A percentile compares a stretch with the other conserved stretches of the same genome.
phyloP scores from a whole-genome alignment of 805 yeast species.

The Wickerhamomyces bovis region DNA sequence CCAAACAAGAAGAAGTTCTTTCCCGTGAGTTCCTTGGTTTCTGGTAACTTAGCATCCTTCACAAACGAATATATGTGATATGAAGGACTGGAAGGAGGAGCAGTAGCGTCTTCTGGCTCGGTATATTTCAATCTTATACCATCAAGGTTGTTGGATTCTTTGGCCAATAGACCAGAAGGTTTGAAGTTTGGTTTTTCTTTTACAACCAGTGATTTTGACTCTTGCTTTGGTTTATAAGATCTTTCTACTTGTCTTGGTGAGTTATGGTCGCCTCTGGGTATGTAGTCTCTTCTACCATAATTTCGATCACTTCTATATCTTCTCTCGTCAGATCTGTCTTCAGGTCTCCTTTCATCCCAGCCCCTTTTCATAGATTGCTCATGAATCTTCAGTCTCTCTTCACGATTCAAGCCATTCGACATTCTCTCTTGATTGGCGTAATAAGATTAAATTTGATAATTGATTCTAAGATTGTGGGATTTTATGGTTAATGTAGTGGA shows the following conservation, averaged over 20 bases:
- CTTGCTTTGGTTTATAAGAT: not conserved
- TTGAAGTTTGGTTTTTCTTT: constrained; percentile 30
- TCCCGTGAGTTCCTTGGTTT: constrained; percentile 20
- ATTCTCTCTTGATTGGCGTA: too few relatives aligned
- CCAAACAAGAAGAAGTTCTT: constrained; percentile 32
- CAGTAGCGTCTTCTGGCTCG: constrained; percentile 29
- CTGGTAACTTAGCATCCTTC: constrained; percentile 21
- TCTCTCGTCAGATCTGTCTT: not conserved
- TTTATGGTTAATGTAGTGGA: too few relatives aligned
- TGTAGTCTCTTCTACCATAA: not conserved
- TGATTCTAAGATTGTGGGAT: too few relatives aligned
- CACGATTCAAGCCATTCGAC: not conserved
- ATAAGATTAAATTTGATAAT: too few relatives aligned
- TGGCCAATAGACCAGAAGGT: constrained; percentile 37
- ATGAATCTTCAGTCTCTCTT: not conserved
- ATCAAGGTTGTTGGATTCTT: constrained; percentile 30
- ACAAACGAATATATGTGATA: constrained; percentile 28
- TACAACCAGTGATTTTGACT: not conserved
- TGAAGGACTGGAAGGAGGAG: constrained; percentile 23
- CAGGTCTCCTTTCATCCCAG: not conserved
- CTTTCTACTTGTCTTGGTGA: not conserved
- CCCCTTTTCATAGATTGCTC: not conserved
- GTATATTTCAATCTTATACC: constrained; percentile 34
- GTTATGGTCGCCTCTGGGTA: not conserved
- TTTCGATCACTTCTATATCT: not conserved